Evolutionary conservation across 2,329 filamentous ascomycete species (phyloP).

Genomic region (Macrophomina pseudophaseolina): DNA sequence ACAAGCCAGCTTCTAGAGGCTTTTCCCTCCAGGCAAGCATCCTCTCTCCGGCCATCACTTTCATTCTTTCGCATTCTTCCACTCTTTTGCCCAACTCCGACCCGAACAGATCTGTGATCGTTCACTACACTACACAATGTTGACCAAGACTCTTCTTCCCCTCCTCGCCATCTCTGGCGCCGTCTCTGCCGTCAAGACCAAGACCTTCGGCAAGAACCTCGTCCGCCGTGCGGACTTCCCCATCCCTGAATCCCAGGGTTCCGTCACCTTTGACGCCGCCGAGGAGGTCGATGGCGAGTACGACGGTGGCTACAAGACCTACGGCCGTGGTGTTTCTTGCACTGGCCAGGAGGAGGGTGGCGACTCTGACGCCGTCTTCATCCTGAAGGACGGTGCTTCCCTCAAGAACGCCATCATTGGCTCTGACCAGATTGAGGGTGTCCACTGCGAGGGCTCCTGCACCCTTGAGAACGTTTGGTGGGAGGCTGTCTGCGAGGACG

Average conservation of each 20-base stretch:
- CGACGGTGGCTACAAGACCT: constrained; percentile 27
- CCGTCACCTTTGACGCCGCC: constrained; percentile 26
- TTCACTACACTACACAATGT: constrained; percentile 22
- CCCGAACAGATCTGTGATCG: constrained; percentile 26
- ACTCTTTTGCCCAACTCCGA: constrained; percentile 14
- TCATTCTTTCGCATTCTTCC: constrained; percentile 20
- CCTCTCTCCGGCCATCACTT: constrained; percentile 4
- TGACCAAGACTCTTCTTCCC: constrained; percentile 25
- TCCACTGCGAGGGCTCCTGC: constrained; percentile 59
- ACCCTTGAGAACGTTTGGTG: constrained; percentile 55
- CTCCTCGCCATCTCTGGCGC: constrained; percentile 19
- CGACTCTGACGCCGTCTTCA: constrained; percentile 57
- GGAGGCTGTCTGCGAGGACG: constrained; percentile 50
- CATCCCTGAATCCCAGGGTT: constrained; percentile 24
- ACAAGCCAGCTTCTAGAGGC: background rate
- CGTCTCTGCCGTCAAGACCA: constrained; percentile 21
- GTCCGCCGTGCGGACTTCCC: constrained; percentile 28
- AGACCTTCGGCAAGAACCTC: constrained; percentile 17
- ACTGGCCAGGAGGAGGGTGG: constrained; percentile 52
- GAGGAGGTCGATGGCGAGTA: constrained; percentile 23
- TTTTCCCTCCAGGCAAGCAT: constrained; percentile 15
- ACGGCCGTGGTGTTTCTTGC: constrained; percentile 26
- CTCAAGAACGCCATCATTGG: constrained; percentile 63
- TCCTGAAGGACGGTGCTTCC: constrained; percentile 57
- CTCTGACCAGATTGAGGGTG: constrained; percentile 55